phyloP scores from a whole-genome alignment of 2,329 filamentous ascomycete genomes.

The Aciculosporium take region DNA sequence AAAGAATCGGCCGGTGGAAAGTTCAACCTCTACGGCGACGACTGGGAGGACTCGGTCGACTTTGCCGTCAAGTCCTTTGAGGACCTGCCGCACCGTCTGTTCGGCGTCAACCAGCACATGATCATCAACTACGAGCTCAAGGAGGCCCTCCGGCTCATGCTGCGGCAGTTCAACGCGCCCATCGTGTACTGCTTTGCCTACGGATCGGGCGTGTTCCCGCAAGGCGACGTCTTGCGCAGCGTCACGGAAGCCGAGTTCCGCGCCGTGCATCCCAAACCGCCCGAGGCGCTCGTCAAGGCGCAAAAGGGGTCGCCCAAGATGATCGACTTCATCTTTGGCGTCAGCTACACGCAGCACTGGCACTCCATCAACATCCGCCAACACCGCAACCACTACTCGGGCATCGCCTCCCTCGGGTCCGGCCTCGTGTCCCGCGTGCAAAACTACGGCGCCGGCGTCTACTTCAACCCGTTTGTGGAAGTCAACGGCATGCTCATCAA shows the following conservation, averaged over 20 bases:
- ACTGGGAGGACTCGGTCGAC: constrained; percentile 30
- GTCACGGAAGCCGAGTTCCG: constrained; percentile 42
- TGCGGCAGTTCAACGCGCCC: constrained; percentile 84
- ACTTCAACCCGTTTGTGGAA: constrained; percentile 92
- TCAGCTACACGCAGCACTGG: constrained; percentile 91
- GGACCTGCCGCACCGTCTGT: constrained; percentile 38
- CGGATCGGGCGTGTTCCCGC: constrained; percentile 89
- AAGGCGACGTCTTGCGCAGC: constrained; percentile 39
- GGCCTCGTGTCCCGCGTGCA: constrained; percentile 75
- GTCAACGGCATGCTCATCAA: constrained; percentile 95
- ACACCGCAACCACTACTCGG: constrained; percentile 86
- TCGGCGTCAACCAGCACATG: constrained; percentile 94
- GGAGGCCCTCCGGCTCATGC: constrained; percentile 69
- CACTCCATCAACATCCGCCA: constrained; percentile 83
- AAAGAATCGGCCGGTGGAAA: constrained; percentile 17
- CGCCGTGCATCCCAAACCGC: constrained; percentile 68
- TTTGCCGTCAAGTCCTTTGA: constrained; percentile 28
- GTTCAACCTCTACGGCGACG: constrained; percentile 23
- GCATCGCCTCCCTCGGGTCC: constrained; percentile 68
- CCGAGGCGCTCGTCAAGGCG: constrained; percentile 65
- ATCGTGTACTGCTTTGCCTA: constrained; percentile 97
- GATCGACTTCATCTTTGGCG: constrained; percentile 97
- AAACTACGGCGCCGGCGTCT: constrained; percentile 87
- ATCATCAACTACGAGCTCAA: constrained; percentile 93
- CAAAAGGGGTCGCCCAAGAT: constrained; percentile 86